Percentiles rank a stretch among this genome's conserved stretches.
These are phyloP conservation scores for Candida argentea DNA, from an alignment of 805 yeast species.

Conservation along the genomic window DNA sequence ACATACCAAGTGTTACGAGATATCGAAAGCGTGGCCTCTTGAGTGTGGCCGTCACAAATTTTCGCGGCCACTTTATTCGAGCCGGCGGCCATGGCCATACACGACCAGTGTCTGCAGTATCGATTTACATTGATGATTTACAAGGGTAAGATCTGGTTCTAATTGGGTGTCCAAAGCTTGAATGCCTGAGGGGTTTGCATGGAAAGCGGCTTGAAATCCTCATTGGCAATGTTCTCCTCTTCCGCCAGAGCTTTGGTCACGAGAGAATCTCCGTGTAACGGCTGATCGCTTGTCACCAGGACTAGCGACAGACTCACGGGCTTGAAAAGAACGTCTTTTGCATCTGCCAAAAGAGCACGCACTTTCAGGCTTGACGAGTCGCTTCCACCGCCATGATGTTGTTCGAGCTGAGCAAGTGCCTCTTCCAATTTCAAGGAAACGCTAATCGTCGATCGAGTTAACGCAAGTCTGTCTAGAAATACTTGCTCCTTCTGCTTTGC, in stretches of 20 bases:
- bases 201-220: conserved; percentile 24
- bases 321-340: conserved; percentile 22
- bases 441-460: conserved; percentile 46
- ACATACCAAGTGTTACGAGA: too few species aligned
- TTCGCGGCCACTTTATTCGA: too few species aligned
- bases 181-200: conserved; percentile 31
- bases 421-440: conserved; percentile 39
- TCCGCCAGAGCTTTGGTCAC: conserved; percentile 4
- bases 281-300: conserved; percentile 6
- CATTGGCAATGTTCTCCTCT: conserved; percentile 6
- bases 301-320: conserved; percentile 19
- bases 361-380: conserved; percentile 4
- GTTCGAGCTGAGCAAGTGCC: conserved; percentile 13
- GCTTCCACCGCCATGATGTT: conserved; percentile 3
- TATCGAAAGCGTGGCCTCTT: too few species aligned
- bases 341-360: conserved; percentile 17
- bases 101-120: too few species aligned
- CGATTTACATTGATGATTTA: too few species aligned
- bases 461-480: conserved; percentile 55
- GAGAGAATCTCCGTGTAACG: conserved; percentile 4
- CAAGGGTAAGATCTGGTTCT: too few species aligned
- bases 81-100: too few species aligned
- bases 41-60: too few species aligned
- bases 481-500: conserved; percentile 58
- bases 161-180: conserved; percentile 35